A percentile compares a stretch with the other conserved stretches of the same genome.
phyloP scores from a whole-genome alignment of 768 basidiomycete genomes.

The Rhizopogon sp. region DNA sequence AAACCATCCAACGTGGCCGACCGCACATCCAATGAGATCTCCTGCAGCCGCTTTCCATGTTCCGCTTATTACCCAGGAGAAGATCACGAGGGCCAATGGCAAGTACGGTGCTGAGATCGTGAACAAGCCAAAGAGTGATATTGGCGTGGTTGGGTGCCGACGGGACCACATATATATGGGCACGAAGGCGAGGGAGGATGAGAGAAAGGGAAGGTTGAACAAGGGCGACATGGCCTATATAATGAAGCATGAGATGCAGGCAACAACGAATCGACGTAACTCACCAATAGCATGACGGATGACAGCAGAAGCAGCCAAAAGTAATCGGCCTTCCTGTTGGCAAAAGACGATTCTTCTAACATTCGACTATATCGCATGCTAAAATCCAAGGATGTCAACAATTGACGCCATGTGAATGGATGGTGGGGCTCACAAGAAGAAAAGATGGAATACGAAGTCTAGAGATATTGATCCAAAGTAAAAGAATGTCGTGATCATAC shows the following conservation, averaged over 20 bases:
- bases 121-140: conserved; percentile 91
- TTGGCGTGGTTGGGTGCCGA: conserved; percentile 90
- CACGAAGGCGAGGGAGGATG: conserved; percentile 88
- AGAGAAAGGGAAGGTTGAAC: conserved; percentile 90
- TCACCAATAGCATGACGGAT: conserved; percentile 78
- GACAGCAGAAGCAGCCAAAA: conserved; percentile 90
- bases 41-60: conserved; percentile 81
- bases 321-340: conserved; percentile 88
- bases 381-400: background rate
- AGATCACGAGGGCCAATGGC: conserved; percentile 83
- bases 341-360: conserved; percentile 95
- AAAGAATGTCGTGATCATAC: conserved; percentile 86
- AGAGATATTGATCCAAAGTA: conserved; percentile 93
- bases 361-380: conserved; percentile 97
- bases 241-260: conserved; percentile 1
- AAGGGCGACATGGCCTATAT: conserved; percentile 74
- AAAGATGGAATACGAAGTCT: conserved; percentile 95
- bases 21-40: conserved; percentile 79
- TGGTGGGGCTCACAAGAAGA: conserved; percentile 81
- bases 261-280: conserved; percentile 14
- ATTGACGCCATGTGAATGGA: background rate
- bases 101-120: conserved; percentile 96
- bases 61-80: conserved; percentile 80
- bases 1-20: conserved; percentile 86
- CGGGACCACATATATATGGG: conserved; percentile 98